Percentiles rank a stretch among this genome's conserved stretches.
These are phyloP conservation scores for Exophiala calicioides DNA, from an alignment of 2,329 filamentous ascomycete genomes.

Conservation along the genomic window DNA sequence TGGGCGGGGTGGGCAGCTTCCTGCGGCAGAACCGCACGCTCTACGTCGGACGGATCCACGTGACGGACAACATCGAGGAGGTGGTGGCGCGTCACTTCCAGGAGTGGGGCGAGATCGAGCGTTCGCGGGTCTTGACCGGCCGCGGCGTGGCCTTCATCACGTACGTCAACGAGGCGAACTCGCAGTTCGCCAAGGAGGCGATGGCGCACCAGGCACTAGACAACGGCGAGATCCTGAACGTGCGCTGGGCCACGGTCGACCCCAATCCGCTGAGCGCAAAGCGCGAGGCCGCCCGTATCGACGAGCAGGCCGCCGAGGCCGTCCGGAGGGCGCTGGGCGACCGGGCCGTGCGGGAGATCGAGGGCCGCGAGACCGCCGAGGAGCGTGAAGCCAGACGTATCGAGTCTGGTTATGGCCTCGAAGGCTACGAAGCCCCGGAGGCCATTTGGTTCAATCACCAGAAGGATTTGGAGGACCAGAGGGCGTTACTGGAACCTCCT, in stretches of 20 bases:
- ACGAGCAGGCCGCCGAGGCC: conserved; percentile 95
- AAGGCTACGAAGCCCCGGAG: conserved; percentile 92
- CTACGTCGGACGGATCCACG: conserved; percentile 91
- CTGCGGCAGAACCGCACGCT: conserved; percentile 91
- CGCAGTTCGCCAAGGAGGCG: conserved; percentile 88
- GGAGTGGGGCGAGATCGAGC: conserved; percentile 93
- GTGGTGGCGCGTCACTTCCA: conserved; percentile 91
- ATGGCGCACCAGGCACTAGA: conserved; percentile 95
- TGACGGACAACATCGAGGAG: conserved; percentile 95
- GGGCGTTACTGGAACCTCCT: conserved; percentile 48
- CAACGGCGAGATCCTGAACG: conserved; percentile 88
- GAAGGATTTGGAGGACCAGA: conserved; percentile 63
- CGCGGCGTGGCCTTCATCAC: conserved; percentile 94
- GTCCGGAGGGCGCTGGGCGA: conserved; percentile 84
- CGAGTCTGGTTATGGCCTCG: conserved; percentile 74
- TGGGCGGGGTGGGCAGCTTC: conserved; percentile 95
- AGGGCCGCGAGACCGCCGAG: conserved; percentile 84
- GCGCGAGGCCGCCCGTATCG: conserved; percentile 80
- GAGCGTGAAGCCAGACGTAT: conserved; percentile 87
- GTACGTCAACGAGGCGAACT: conserved; percentile 85
- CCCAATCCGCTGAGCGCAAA: conserved; percentile 95
- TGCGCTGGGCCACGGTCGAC: conserved; percentile 94
- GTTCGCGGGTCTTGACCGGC: conserved; percentile 81
- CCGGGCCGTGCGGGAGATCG: conserved; percentile 89
- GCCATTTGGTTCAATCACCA: conserved; percentile 89